These are phyloP conservation scores for Lodderomyces pseudojiufengensis DNA, from an alignment of 1,139 yeast species.

Conservation along the genomic window DNA sequence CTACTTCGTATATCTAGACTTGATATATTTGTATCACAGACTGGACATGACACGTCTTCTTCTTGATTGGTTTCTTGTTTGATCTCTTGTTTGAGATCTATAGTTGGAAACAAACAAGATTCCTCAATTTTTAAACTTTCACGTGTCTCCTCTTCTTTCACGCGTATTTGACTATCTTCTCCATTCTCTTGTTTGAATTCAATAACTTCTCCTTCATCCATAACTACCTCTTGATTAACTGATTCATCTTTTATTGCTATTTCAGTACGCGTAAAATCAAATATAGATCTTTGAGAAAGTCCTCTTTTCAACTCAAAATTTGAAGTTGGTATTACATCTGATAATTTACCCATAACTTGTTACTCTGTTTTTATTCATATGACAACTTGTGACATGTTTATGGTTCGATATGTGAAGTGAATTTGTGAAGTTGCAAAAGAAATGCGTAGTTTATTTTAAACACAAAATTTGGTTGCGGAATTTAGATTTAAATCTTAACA, in stretches of 20 bases:
- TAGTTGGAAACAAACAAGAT: too few relatives aligned
- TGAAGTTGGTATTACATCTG: too few relatives aligned
- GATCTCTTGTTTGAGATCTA: neutral
- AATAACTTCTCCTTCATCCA: neutral
- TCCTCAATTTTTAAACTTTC: too few relatives aligned
- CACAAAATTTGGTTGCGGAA: too few relatives aligned
- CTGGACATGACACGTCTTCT: conserved; percentile 16
- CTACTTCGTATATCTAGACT: conserved; percentile 32
- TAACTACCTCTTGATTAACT: neutral
- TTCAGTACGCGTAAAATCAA: conserved; percentile 11
- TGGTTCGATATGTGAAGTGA: too few relatives aligned
- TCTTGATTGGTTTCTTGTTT: neutral
- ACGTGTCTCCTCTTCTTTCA: neutral
- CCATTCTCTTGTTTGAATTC: neutral
- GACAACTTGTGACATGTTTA: too few relatives aligned
- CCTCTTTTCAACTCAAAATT: neutral
- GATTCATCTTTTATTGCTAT: neutral
- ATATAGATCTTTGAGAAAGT: conserved; percentile 14
- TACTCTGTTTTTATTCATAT: too few relatives aligned
- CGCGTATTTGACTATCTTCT: neutral
- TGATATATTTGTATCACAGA: conserved; percentile 15
- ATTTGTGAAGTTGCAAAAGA: too few relatives aligned
- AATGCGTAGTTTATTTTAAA: too few relatives aligned
- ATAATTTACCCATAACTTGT: too few relatives aligned
- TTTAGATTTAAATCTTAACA: too few relatives aligned